phyloP scores from a whole-genome alignment of 169 alveolate species.

The Plasmodium fragile region DNA sequence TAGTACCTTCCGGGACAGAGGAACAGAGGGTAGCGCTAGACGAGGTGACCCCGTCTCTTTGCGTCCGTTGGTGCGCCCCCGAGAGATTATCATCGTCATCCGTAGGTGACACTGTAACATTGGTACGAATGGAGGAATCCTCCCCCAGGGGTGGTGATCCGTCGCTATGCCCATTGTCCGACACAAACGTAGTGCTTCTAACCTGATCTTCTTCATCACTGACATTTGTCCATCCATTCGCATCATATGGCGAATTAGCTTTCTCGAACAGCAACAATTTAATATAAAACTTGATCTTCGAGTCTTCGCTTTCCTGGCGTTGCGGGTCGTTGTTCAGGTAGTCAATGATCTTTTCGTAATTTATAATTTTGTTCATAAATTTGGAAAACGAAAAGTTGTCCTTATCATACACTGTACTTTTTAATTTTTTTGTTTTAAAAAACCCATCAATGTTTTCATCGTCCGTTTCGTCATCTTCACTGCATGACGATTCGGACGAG shows the following conservation, averaged over 20 bases:
- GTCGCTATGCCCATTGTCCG: not conserved
- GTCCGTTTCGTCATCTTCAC: constrained; percentile 73
- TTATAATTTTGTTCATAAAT: constrained; percentile 52
- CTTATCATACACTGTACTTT: constrained; percentile 67
- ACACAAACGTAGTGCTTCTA: not conserved
- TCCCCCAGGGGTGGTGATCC: not conserved
- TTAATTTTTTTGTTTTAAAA: constrained; percentile 70
- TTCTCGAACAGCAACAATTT: constrained; percentile 63
- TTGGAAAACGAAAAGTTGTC: constrained; percentile 42
- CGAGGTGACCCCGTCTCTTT: not conserved
- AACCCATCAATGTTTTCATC: constrained; percentile 76
- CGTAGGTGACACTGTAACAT: not conserved
- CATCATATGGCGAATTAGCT: constrained; percentile 1
- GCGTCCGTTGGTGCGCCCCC: not conserved
- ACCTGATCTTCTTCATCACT: constrained; percentile 3
- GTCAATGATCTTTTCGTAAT: constrained; percentile 75
- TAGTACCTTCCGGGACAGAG: not conserved
- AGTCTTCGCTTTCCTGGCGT: constrained; percentile 50
- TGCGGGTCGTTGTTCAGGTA: constrained; percentile 64
- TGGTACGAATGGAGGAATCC: not conserved
- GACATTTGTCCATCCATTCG: not conserved
- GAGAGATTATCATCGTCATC: not conserved
- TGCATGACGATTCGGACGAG: constrained; percentile 53
- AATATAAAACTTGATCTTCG: constrained; percentile 47
- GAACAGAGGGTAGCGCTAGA: not conserved